Evolutionary conservation across 2,329 filamentous ascomycete genomes (phyloP), one percentile per base, ranked within the genome.

Genomic region (Phyllosticta paracitricarpa): DNA sequence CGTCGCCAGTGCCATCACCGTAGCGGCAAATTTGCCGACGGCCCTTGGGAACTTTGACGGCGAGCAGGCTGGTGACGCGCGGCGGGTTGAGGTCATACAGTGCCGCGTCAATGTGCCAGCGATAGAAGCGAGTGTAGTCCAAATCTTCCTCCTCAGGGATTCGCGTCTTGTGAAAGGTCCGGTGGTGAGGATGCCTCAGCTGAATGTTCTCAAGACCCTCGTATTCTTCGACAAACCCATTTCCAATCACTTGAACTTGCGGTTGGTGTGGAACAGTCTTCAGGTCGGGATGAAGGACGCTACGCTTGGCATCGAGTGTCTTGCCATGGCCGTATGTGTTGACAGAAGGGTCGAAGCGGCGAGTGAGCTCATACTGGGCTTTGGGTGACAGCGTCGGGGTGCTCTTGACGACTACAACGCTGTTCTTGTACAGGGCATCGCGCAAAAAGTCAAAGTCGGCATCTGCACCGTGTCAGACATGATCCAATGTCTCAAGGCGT

Each of bases 101-200:
- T 1, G 88, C 88, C 3, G 89, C 88, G 68, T 91, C 88, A 59
- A 91, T 91, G 71, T 91, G 88, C 88, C 89, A 91, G 63, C 88
- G 79, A 74, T 89, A 91, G 75, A 90, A 85, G 6, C 82, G 75
- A 0, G 82, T 85, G 66, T 77, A 78, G 12, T 81, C 77, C 5
- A 82, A 71, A 64, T 85, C 83, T n/a, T 84, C 78, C n/a, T 78
- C 76, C 1, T 85, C 75, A 0, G 87, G 81, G 64, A 92, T 83
- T 22, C 76, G 70, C 4, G 83, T 82, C 58, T 83, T 82, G 72
- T 92, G 89, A 74, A 92, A 92, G 0, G 85, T 90, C 62, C 81
- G 82, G 77, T 92, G 89, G 69, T 92, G 89, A 5, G 89, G 89
- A 69, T 92, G 89, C 61, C 82, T 82, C 33, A 92, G 81, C 35